Base-by-base conservation (phyloP, 2,329 filamentous ascomycete genomes). In the Epichloe festucae region DNA sequence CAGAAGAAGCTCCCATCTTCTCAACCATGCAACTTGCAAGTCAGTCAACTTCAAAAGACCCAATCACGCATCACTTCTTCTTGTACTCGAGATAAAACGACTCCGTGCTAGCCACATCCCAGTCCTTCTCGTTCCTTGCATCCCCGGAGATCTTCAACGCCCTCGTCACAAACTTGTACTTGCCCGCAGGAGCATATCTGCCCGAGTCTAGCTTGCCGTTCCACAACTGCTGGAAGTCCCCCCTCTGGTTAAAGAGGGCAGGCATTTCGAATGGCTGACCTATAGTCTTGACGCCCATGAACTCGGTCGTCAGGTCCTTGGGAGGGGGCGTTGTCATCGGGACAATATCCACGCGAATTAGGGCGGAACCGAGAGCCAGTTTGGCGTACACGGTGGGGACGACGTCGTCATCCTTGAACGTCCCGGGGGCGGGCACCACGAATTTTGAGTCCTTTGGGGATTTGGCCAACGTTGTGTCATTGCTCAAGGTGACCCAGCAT, bases 71-170 rank as follows among this genome's bases (percentile, higher is more conserved):
- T 31, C 40, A 19, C 17, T 42, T 19, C 47, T 35, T 15, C 27
- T 42, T 43, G 23, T 77, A 78, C 35, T 59, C 57, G 43, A 78
- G 67, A 15, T 61, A 59, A 56, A 78, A 77, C 1, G 64, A 47
- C 3, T 61, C 60, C 17, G 72, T 69, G 56, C 72, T 66, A 5
- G 59, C 56, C 1, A 62, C 56, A 19, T 77, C 75, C 61, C 74
- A 79, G 48, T 78, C 73, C 2, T 59, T 62, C 0, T 62, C 50
- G 49, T 69, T 63, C 7, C 62, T 59, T 19, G 62, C 59, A 52
- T 78, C 66, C 2, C 76, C 75, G 55, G 72, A 75, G 52, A 78
- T 68, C 54, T 68, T 70, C 55, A 78, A 59, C 3, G 74, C 71
- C 53, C 68, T 68, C 38, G 76, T 63, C 1, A 63, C 64, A 49